Percentiles rank a stretch among this genome's conserved stretches.
phyloP scores from a whole-genome alignment of 2,329 filamentous ascomycete species.

The Paracamarosporium sp. region DNA sequence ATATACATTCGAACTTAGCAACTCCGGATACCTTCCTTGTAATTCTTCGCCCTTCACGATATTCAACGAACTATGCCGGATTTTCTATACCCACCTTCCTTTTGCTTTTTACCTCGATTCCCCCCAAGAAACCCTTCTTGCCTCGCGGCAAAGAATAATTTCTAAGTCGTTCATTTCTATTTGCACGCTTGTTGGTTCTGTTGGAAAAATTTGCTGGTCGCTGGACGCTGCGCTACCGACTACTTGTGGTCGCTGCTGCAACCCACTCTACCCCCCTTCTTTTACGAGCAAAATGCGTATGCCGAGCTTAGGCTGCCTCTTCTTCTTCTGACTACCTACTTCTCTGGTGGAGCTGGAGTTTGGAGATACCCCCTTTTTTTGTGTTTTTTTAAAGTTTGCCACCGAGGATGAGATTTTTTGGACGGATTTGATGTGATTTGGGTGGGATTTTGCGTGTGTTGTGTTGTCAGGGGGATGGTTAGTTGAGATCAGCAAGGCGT shows the following conservation, averaged over 20 bases:
- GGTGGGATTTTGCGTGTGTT: background rate
- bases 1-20: conserved; percentile 16
- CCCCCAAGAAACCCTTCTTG: conserved; percentile 7
- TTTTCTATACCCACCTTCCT: conserved; percentile 26
- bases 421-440: background rate
- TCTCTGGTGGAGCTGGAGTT: conserved; percentile 51
- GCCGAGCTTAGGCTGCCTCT: conserved; percentile 2
- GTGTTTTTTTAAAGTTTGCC: background rate
- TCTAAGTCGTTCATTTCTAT: conserved; percentile 11
- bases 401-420: background rate
- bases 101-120: conserved; percentile 6
- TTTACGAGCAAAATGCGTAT: background rate
- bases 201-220: conserved; percentile 4
- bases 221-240: conserved; percentile 1
- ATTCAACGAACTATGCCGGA: conserved; percentile 26
- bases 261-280: conserved; percentile 7
- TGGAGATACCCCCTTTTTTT: conserved; percentile 45
- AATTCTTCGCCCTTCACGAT: conserved; percentile 33
- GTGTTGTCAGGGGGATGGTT: background rate
- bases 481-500: background rate
- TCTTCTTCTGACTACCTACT: conserved; percentile 21
- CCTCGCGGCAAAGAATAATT: conserved; percentile 16
- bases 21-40: conserved; percentile 30
- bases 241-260: conserved; percentile 5
- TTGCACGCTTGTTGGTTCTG: background rate